Evolutionary conservation across 139 green algal species (phyloP).

Genomic region (Eudorina sp.): DNA sequence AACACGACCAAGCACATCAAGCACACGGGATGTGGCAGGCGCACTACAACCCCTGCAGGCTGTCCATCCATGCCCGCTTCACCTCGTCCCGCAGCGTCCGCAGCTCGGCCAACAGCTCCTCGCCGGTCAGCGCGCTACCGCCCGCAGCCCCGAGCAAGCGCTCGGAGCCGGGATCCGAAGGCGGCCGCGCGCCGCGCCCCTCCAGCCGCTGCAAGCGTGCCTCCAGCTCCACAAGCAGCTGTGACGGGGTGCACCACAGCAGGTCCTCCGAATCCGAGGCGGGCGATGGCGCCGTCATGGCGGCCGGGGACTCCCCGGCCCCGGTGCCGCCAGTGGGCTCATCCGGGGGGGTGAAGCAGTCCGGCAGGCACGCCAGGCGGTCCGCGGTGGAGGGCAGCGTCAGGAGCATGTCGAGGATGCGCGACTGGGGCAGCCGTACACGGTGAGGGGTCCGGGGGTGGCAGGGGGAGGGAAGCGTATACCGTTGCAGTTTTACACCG

Average conservation of each 20-base stretch:
- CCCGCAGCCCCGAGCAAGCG: background rate
- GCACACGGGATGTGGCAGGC: too few species aligned
- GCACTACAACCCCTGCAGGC: slow-evolving; percentile 12
- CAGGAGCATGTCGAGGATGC: slow-evolving; percentile 72
- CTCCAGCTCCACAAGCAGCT: slow-evolving; percentile 70
- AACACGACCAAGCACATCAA: too few species aligned
- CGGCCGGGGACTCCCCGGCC: background rate
- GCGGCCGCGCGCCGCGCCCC: background rate
- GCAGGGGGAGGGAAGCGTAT: too few species aligned
- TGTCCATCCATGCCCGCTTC: slow-evolving; percentile 19
- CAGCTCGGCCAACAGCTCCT: slow-evolving; percentile 25
- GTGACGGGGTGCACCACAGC: slow-evolving; percentile 39
- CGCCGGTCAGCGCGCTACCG: background rate
- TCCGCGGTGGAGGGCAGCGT: slow-evolving; percentile 42
- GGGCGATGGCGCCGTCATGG: slow-evolving; percentile 31
- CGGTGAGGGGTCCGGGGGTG: too few species aligned
- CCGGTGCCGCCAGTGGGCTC: background rate
- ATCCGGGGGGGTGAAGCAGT: slow-evolving; percentile 72
- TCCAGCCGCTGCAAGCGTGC: slow-evolving; percentile 37
- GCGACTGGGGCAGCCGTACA: too few species aligned
- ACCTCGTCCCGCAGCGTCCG: slow-evolving; percentile 34
- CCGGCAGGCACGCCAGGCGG: slow-evolving; percentile 61
- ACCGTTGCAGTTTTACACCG: too few species aligned
- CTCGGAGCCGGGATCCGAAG: background rate
- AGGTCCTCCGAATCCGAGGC: slow-evolving; percentile 18